Evolutionary conservation across 768 basidiomycete species (phyloP).

Genomic region (Suillus brevipes): DNA sequence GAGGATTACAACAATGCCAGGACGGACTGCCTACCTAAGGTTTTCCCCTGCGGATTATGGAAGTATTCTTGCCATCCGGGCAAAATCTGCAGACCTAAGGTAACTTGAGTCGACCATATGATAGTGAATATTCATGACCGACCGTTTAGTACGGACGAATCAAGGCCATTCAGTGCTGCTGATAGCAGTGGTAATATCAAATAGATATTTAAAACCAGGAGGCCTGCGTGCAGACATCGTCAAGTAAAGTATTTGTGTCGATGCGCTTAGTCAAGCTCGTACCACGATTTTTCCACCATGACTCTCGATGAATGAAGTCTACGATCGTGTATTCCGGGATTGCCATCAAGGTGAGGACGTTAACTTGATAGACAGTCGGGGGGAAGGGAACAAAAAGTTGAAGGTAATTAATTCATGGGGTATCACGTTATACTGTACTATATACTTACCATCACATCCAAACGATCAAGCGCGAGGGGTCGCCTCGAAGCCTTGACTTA

Average conservation of each 20-base stretch:
- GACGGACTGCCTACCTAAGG: slow-evolving; percentile 40
- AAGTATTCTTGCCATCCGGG: slow-evolving; percentile 64
- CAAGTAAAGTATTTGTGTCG: not conserved
- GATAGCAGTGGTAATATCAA: slow-evolving; percentile 65
- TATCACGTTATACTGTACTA: slow-evolving; percentile 1
- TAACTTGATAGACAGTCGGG: not conserved
- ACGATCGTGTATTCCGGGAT: slow-evolving; percentile 54
- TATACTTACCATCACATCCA: not conserved
- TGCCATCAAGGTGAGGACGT: slow-evolving; percentile 24
- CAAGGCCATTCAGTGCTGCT: slow-evolving; percentile 64
- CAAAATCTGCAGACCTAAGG: slow-evolving; percentile 63
- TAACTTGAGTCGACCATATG: slow-evolving; percentile 30
- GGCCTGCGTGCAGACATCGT: slow-evolving; percentile 38
- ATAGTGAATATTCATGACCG: slow-evolving; percentile 4
- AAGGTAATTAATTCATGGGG: slow-evolving; percentile 1
- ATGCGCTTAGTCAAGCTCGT: slow-evolving; percentile 13
- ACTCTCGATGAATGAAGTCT: slow-evolving; percentile 58
- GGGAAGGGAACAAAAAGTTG: not conserved
- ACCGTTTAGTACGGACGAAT: slow-evolving; percentile 66
- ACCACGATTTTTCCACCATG: slow-evolving; percentile 67
- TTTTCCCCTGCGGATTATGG: slow-evolving; percentile 48
- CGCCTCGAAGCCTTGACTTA: not conserved
- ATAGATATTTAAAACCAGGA: slow-evolving; percentile 57
- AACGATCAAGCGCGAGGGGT: slow-evolving; percentile 1
- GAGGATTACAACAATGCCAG: not conserved